Evolutionary conservation across 108 stramenopile genomes (phyloP), one percentile per base, ranked within the genome.

Genomic region (Nitzschia inconspicua): DNA sequence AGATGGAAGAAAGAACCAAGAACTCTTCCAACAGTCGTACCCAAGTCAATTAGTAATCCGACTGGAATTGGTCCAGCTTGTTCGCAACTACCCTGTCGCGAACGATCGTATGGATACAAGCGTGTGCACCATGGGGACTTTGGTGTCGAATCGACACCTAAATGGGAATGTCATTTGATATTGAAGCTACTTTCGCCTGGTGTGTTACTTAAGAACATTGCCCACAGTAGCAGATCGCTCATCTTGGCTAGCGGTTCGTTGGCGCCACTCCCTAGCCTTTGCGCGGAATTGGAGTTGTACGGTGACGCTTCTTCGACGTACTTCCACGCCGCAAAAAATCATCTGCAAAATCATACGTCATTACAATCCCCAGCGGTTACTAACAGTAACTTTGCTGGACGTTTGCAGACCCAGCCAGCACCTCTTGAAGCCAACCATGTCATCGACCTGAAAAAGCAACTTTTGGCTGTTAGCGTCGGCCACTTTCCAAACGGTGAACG

Each of bases 371-470:
- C 43, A 16, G 30, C 0, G 49, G 34, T 36, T n/a, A 18, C 41
- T 10, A 18, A 26, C 43, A 31, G n/a, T 23, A 5, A 53, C n/a
- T 43, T 19, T 2, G 26, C 42, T n/a, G 49, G 40, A 28, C 43
- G 56, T 44, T 47, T 90, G 18, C 88, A 90, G 57, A 66, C 54
- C 48, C 63, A 74, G 30, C 88, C 88, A 0, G 65, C 44, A 47
- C 86, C 89, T n/a, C 55, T 91, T 1, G 84, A 91, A 55, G 89
- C 89, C 11, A 70, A 82, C 28, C 89, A 91, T 58, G 84, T 91
- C 8, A 66, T 88, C 20, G 61, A 84, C 54, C 67, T 88, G 20
- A 44, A 73, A 22, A 82, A 79, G 39, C 89, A 91, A 66, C 75
- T 91, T 0, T 60, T 79, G 29, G 79, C 80, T 58, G 70, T 84